These are phyloP conservation scores for Eucalyptus melliodora DNA, from an alignment of 345 rosid genomes.

Conservation along the genomic window DNA sequence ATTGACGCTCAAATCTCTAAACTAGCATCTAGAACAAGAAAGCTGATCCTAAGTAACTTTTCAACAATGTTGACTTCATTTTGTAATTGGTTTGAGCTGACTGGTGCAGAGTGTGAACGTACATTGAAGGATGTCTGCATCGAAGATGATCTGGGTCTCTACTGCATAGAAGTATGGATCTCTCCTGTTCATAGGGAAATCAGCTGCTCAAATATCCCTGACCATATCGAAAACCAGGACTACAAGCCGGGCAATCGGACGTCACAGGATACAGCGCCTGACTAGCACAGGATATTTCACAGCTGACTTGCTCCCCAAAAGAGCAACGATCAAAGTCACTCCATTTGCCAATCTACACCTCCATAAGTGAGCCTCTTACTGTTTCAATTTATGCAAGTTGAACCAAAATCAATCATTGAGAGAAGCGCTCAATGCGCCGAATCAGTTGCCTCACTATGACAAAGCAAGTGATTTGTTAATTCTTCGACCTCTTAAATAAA, in stretches of 20 bases:
- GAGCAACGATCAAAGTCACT: background rate
- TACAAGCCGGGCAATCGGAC: background rate
- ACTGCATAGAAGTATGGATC: background rate
- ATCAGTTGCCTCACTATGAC: background rate
- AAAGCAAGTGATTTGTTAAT: background rate
- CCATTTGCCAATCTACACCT: background rate
- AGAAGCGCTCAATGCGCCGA: background rate
- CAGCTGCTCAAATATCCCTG: background rate
- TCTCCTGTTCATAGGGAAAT: background rate
- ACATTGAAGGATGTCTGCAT: background rate
- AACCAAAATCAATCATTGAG: background rate
- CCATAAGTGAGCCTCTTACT: background rate
- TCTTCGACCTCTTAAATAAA: background rate
- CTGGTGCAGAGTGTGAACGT: background rate
- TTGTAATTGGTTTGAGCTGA: background rate
- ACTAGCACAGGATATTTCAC: background rate
- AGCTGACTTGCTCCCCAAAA: background rate
- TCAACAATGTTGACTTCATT: background rate
- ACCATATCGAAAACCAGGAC: background rate
- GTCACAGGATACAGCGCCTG: background rate
- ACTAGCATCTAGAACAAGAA: background rate
- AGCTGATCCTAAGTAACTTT: background rate
- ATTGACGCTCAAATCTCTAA: background rate
- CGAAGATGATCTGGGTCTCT: background rate
- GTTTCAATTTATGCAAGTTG: background rate